phyloP scores from a whole-genome alignment of 2,329 filamentous ascomycete genomes.

The Trichoderma afroharzianum region DNA sequence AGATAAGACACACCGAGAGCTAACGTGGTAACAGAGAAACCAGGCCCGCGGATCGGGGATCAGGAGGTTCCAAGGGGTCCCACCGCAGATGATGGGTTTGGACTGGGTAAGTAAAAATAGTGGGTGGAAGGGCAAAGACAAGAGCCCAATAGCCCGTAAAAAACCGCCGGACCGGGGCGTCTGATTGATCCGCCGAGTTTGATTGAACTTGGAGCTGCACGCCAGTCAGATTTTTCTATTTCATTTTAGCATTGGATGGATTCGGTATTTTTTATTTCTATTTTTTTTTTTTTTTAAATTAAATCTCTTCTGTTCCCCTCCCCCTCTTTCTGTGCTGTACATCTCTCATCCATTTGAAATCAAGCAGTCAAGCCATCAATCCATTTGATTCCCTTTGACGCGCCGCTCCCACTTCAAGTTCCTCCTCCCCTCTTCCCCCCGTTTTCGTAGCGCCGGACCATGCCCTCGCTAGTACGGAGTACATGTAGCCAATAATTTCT shows the following conservation, averaged over 20 bases:
- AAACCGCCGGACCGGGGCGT: background rate
- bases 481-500: background rate
- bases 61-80: conserved; percentile 5
- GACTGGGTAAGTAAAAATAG: too few relatives aligned
- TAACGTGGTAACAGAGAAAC: background rate
- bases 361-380: background rate
- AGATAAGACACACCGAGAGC: background rate
- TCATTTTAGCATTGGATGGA: background rate
- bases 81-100: background rate
- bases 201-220: background rate
- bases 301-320: background rate
- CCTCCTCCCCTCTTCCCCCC: too few relatives aligned
- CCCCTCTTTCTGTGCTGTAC: background rate
- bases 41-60: conserved; percentile 9
- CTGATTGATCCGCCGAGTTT: background rate
- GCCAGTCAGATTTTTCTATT: background rate
- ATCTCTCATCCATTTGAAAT: background rate
- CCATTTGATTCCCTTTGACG: background rate
- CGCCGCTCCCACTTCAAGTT: background rate
- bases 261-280: background rate
- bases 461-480: background rate
- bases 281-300: background rate
- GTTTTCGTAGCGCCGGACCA: background rate
- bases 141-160: background rate
- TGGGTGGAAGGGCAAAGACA: background rate